A percentile compares a stretch with the other conserved stretches of the same genome.
These are phyloP conservation scores for Kwoniella dejecticola DNA, from an alignment of 768 basidiomycete genomes.

Conservation along the genomic window DNA sequence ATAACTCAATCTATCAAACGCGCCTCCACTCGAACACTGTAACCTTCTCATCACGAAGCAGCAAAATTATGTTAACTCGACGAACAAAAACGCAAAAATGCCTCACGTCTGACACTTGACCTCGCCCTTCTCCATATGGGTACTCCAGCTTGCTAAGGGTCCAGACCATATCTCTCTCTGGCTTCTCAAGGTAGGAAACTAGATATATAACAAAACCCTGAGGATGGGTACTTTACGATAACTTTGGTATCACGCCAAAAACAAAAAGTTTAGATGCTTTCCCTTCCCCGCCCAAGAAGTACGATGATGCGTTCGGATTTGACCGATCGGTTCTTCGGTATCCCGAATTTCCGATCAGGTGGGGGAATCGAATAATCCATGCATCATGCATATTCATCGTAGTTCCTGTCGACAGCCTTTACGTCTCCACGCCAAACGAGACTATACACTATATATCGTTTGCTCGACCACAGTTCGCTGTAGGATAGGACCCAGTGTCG, in stretches of 20 bases:
- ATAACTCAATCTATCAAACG: no score
- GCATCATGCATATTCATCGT: background rate
- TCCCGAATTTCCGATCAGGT: constrained; percentile 1
- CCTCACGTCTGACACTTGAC: constrained; percentile 3
- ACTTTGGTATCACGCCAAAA: background rate
- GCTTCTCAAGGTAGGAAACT: background rate
- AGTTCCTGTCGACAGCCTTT: background rate
- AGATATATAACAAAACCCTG: background rate
- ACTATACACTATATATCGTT: no score
- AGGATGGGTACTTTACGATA: background rate
- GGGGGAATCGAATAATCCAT: no score
- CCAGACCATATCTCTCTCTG: background rate
- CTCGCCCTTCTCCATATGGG: background rate
- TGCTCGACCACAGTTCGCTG: no score
- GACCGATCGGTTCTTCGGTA: constrained; percentile 8
- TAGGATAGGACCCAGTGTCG: no score
- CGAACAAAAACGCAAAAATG: no score
- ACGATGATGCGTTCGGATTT: constrained; percentile 1
- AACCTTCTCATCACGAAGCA: no score
- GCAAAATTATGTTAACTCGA: no score
- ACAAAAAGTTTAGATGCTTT: no score
- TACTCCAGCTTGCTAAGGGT: background rate
- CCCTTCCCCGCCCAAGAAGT: no score
- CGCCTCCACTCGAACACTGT: no score
- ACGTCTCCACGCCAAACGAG: no score